These are phyloP conservation scores for Nepenthes alata DNA, from an alignment of 179 eudicot genomes.

Conservation along the genomic window DNA sequence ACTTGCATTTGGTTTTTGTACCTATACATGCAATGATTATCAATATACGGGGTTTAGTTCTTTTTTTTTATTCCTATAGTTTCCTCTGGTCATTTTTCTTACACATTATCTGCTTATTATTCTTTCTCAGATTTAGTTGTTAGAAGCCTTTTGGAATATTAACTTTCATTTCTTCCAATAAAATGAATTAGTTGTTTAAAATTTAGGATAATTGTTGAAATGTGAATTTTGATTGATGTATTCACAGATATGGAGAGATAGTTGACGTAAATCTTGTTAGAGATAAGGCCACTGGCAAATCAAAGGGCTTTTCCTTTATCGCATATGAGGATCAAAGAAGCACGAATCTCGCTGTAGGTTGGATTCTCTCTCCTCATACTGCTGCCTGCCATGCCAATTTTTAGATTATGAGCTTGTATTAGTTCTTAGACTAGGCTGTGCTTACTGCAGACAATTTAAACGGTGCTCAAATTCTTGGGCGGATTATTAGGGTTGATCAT, in stretches of 20 bases:
- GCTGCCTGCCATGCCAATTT: neutral
- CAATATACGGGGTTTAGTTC: no score
- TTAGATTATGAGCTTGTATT: neutral
- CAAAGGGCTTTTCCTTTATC: slow-evolving; percentile 82
- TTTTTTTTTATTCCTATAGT: no score
- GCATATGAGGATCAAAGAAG: slow-evolving; percentile 97
- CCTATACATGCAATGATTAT: no score
- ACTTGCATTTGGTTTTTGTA: no score
- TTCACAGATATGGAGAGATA: slow-evolving; percentile 73
- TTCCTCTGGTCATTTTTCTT: no score
- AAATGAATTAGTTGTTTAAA: no score
- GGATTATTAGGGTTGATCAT: slow-evolving; percentile 85
- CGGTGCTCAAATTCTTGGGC: slow-evolving; percentile 72
- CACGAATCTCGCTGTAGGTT: slow-evolving; percentile 88
- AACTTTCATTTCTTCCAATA: no score
- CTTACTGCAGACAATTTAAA: slow-evolving; percentile 61
- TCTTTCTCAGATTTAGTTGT: neutral
- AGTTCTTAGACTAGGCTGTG: neutral
- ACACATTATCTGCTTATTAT: neutral
- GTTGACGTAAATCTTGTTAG: slow-evolving; percentile 88
- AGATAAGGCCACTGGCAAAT: slow-evolving; percentile 83
- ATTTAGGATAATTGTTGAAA: no score
- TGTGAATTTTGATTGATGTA: slow-evolving; percentile 1
- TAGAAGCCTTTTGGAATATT: no score
- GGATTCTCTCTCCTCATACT: slow-evolving; percentile 13